phyloP scores from a whole-genome alignment of 257 asterid species.

The Solanum ahanhuiri region DNA sequence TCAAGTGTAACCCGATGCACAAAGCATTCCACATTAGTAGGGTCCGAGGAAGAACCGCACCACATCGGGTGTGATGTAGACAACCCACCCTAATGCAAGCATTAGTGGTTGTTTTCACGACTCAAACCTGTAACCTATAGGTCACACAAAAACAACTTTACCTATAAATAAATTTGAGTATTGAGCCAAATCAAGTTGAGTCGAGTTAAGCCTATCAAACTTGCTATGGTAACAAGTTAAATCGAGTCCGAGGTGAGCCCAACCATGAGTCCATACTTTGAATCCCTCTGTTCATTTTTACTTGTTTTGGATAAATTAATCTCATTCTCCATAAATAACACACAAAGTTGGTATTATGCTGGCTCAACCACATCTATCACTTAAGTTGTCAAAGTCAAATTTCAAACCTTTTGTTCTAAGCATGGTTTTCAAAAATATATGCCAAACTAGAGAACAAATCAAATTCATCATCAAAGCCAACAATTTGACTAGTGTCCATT shows the following conservation, averaged over 20 bases:
- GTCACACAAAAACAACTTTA: background rate
- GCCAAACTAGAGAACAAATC: background rate
- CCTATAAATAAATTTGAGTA: background rate
- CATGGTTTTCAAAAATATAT: background rate
- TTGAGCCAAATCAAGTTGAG: background rate
- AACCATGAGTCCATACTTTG: background rate
- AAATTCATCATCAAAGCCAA: background rate
- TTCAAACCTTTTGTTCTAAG: background rate
- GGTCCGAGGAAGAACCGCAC: background rate
- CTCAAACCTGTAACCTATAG: background rate
- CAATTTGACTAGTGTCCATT: background rate
- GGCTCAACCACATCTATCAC: background rate
- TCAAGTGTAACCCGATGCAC: background rate
- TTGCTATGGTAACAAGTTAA: background rate
- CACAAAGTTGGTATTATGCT: background rate
- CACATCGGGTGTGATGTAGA: background rate
- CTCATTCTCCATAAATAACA: background rate
- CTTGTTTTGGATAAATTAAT: background rate
- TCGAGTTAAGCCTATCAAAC: background rate
- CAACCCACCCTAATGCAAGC: background rate
- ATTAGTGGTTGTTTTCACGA: background rate
- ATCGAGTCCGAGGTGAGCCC: background rate
- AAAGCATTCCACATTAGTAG: background rate
- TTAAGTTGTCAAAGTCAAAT: background rate
- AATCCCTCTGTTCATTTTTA: background rate